A percentile compares a stretch with the other conserved stretches of the same genome.
These are phyloP conservation scores for Solanum lycopersicoides DNA, from an alignment of 257 asterid species.

Conservation along the genomic window DNA sequence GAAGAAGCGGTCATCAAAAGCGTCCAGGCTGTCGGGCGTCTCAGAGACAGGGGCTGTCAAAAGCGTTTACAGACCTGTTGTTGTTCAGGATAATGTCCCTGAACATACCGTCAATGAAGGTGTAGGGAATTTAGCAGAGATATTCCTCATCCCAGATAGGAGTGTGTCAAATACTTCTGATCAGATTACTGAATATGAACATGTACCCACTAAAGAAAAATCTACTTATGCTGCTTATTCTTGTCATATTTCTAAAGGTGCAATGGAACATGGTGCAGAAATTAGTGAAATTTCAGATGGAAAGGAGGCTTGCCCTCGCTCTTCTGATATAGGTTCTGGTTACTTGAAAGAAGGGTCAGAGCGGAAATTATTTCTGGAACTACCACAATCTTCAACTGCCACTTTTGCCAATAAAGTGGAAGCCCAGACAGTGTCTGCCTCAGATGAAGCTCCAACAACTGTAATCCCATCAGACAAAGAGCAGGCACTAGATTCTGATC, in stretches of 20 bases:
- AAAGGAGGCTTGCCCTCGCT: constrained; percentile 5
- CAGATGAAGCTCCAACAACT: constrained; percentile 15
- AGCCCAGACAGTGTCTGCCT: constrained; percentile 11
- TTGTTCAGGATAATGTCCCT: constrained; percentile 23
- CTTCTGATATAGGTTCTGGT: constrained; percentile 4
- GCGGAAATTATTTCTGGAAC: constrained; percentile 6
- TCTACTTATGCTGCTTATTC: constrained; percentile 9
- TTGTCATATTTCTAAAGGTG: constrained; percentile 6
- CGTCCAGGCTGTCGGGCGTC: constrained; percentile 30
- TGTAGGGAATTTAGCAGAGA: constrained; percentile 38
- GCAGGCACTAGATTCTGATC: constrained; percentile 9
- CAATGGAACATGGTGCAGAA: not conserved
- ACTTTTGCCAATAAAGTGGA: constrained; percentile 7
- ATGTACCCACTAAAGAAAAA: constrained; percentile 1
- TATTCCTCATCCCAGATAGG: constrained; percentile 45
- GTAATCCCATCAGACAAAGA: constrained; percentile 9
- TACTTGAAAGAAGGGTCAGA: constrained; percentile 10
- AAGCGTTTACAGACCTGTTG: constrained; percentile 30
- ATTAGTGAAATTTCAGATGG: not conserved
- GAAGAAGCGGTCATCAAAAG: constrained; percentile 50
- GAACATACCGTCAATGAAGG: constrained; percentile 20
- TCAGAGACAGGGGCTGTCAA: constrained; percentile 36
- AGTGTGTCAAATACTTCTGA: constrained; percentile 18
- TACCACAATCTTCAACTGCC: constrained; percentile 7
- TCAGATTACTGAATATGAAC: constrained; percentile 13